Conservation (phyloP, 1,284 basidiomycete genomes). For the Irpex sp. region DNA sequence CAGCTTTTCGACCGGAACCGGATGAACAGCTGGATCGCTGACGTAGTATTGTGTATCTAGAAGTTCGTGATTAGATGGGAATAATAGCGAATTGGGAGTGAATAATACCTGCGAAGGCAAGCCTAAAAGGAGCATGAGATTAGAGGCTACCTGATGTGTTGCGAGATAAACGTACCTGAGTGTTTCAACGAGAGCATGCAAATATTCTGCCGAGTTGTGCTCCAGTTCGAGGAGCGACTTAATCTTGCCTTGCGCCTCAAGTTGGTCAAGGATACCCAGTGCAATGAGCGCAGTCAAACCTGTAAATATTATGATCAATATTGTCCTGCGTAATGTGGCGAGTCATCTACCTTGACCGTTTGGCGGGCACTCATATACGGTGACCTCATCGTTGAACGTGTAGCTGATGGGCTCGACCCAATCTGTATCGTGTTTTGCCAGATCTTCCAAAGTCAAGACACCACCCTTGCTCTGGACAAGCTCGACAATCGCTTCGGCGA, state of each 20-base stretch:
- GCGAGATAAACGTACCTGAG: constrained; percentile 48
- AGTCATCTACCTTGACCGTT: constrained; percentile 83
- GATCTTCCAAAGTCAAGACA: constrained; percentile 86
- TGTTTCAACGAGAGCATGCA: constrained; percentile 86
- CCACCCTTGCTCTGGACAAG: constrained; percentile 82
- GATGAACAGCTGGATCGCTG: constrained; percentile 75
- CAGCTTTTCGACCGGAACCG: constrained; percentile 75
- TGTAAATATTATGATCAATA: not conserved
- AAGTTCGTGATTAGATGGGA: constrained; percentile 40
- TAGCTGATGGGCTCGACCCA: constrained; percentile 90
- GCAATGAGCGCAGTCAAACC: constrained; percentile 89
- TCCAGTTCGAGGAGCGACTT: constrained; percentile 74
- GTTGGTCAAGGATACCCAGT: constrained; percentile 86
- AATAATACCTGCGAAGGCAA: constrained; percentile 8
- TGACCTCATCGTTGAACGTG: constrained; percentile 79
- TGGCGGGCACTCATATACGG: constrained; percentile 90
- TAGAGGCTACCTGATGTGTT: not conserved
- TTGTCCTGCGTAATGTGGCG: not conserved
- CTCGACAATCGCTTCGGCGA: constrained; percentile 89
- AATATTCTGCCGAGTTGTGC: constrained; percentile 86
- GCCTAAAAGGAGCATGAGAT: not conserved
- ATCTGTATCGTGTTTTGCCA: constrained; percentile 74
- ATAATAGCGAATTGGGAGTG: not conserved
- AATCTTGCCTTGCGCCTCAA: constrained; percentile 73
- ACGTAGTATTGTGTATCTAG: constrained; percentile 87